A percentile compares a stretch with the other conserved stretches of the same genome.
These are phyloP conservation scores for Neophaeococcomyces mojaviensis DNA, from an alignment of 2,329 filamentous ascomycete genomes.

Conservation along the genomic window DNA sequence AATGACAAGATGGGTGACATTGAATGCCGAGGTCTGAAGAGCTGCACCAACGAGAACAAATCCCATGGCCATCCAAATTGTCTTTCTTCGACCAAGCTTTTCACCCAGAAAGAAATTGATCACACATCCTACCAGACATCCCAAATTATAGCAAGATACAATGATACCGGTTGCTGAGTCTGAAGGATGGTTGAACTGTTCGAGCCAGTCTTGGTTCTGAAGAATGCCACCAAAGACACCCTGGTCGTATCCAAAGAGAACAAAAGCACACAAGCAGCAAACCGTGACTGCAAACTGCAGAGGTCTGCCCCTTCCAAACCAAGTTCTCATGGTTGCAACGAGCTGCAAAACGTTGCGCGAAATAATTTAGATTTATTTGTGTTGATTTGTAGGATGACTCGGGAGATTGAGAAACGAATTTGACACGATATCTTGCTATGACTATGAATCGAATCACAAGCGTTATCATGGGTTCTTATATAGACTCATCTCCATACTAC, in stretches of 20 bases:
- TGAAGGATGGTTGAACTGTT: conserved; percentile 18
- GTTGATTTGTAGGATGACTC: too few species aligned
- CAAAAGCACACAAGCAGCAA: conserved; percentile 19
- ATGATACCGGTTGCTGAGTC: conserved; percentile 21
- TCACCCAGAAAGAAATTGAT: conserved; percentile 28
- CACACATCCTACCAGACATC: conserved; percentile 25
- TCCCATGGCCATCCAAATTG: conserved; percentile 30
- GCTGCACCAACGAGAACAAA: conserved; percentile 25
- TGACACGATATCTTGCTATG: too few species aligned
- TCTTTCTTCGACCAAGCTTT: conserved; percentile 27
- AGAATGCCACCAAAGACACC: conserved; percentile 32
- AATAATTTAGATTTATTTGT: too few species aligned
- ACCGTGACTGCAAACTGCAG: conserved; percentile 2
- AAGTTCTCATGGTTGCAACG: too few species aligned
- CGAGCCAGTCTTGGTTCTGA: conserved; percentile 26
- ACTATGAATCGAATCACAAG: too few species aligned
- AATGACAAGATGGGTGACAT: conserved; percentile 30
- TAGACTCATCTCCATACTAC: too few species aligned
- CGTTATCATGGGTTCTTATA: too few species aligned
- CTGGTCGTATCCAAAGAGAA: conserved; percentile 31
- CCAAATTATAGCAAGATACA: conserved; percentile 22
- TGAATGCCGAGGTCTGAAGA: conserved; percentile 30
- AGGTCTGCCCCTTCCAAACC: too few species aligned
- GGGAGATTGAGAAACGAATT: too few species aligned
- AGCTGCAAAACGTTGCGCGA: too few species aligned